Evolutionary conservation across 2,329 filamentous ascomycete species (phyloP), one percentile per base, ranked within the genome.

Genomic region (Trichoderma cornu-damae): DNA sequence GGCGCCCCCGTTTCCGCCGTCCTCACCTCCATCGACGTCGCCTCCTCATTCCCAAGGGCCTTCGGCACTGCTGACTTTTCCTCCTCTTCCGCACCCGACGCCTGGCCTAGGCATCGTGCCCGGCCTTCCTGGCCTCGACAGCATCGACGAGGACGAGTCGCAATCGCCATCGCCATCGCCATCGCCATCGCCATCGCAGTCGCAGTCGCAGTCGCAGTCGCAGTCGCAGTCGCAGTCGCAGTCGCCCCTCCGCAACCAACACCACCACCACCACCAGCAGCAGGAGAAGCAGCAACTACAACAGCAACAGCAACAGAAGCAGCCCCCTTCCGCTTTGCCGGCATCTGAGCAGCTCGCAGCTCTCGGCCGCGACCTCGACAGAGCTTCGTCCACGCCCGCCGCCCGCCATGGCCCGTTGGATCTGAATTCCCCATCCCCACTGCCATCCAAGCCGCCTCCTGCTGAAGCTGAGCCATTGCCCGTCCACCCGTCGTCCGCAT

Each of bases 81-180:
- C 46, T 26, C 46, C 35, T 38, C 46, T 57, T 22, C 32, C 34
- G 20, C 26, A 46, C 20, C 16, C 40, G 14, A 58, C 56, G 35
- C 53, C 53, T 38, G 20, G 42, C 26, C 24, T 40, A 18, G 28
- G 58, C 34, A 26, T 50, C 16, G 40, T 38, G 47, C 50, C 38
- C 28, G 44, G 37, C 40, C 50, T 34, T 18, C 38, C 44, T 22
- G 55, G 37, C 18, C 58, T 60, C 48, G 49, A 42, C 57, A 60
- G 56, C 61, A 59, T 62, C 42, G 47, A 59, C 58, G 59, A 62
- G 50, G 59, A 38, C 56, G 48, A 58, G 32, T 46, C 56, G 37
- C 49, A 53, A 5, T 37, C 48, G 28, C 35, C 48, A 12, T 30
- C 46, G 30, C 44, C 34, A 1, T 30, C 38, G 43, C 53, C 16